Evolutionary conservation across 176 grass and related monocot genomes (phyloP).

Genomic region (Paspalum vaginatum): DNA sequence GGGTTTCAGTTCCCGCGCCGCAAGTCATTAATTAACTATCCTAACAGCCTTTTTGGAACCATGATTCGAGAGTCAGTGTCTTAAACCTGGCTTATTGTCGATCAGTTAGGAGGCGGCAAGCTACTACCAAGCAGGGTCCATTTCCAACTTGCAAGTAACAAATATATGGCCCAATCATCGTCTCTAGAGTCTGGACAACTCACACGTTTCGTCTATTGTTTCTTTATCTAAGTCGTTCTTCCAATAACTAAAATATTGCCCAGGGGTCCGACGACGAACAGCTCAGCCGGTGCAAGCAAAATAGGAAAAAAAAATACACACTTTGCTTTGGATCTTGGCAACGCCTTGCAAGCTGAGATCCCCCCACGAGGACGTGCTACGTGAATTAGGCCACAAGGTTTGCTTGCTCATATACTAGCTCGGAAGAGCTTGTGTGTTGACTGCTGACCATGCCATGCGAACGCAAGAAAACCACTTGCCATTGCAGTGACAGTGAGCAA

Average conservation of each 20-base stretch:
- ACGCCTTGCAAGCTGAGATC: constrained; percentile 19
- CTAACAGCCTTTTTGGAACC: no score
- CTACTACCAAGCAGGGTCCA: not conserved
- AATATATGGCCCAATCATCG: not conserved
- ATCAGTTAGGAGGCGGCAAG: not conserved
- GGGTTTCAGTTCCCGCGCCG: no score
- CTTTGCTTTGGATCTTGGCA: constrained; percentile 57
- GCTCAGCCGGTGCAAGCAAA: not conserved
- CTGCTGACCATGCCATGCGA: constrained; percentile 25
- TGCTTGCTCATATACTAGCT: not conserved
- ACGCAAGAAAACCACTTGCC: not conserved
- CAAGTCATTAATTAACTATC: no score
- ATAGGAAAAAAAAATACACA: not conserved
- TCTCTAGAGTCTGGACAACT: not conserved
- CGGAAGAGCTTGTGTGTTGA: not conserved
- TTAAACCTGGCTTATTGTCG: not conserved
- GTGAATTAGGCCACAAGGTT: constrained; percentile 34
- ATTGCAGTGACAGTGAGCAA: not conserved
- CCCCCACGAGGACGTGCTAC: constrained; percentile 44
- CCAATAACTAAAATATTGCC: not conserved
- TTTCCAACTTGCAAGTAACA: not conserved
- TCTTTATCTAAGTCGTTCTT: not conserved
- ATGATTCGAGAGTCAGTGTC: no score
- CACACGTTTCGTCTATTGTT: not conserved
- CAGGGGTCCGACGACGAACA: not conserved